Percentiles rank a stretch among this genome's conserved stretches.
These are phyloP conservation scores for Sporothrix protearum DNA, from an alignment of 2,329 filamentous ascomycete species.

Conservation along the genomic window DNA sequence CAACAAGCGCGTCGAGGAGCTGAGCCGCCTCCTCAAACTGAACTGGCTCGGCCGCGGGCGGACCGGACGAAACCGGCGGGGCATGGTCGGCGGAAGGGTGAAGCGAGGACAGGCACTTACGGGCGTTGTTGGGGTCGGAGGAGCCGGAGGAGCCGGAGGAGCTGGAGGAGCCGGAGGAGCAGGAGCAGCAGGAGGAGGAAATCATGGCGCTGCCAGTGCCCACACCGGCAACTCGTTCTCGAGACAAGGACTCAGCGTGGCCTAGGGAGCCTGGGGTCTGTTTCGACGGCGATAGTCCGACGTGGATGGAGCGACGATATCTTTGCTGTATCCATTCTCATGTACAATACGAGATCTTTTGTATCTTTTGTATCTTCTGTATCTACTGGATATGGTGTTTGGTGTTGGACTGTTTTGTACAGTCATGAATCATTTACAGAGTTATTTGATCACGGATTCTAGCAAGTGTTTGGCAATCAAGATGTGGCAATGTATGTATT, in stretches of 20 bases:
- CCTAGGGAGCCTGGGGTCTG: constrained; percentile 21
- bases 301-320: not conserved
- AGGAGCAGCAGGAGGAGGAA: too few relatives aligned
- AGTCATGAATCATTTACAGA: not conserved
- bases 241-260: constrained; percentile 42
- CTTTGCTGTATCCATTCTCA: not conserved
- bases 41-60: constrained; percentile 93
- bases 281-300: not conserved
- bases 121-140: not conserved
- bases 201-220: not conserved
- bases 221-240: constrained; percentile 4
- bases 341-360: not conserved
- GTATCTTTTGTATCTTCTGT: not conserved
- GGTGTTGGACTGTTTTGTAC: not conserved
- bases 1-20: constrained; percentile 74
- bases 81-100: constrained; percentile 72
- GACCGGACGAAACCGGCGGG: constrained; percentile 82
- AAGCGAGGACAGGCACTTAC: constrained; percentile 40
- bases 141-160: not conserved
- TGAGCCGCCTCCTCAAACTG: constrained; percentile 85
- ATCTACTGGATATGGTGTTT: not conserved
- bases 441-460: not conserved
- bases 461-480: not conserved
- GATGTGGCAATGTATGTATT: not conserved
- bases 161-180: not conserved